A percentile compares a stretch with the other conserved stretches of the same genome.
Conservation (phyloP, 495 filamentous ascomycete species). For the Neurospora tetraspora region DNA sequence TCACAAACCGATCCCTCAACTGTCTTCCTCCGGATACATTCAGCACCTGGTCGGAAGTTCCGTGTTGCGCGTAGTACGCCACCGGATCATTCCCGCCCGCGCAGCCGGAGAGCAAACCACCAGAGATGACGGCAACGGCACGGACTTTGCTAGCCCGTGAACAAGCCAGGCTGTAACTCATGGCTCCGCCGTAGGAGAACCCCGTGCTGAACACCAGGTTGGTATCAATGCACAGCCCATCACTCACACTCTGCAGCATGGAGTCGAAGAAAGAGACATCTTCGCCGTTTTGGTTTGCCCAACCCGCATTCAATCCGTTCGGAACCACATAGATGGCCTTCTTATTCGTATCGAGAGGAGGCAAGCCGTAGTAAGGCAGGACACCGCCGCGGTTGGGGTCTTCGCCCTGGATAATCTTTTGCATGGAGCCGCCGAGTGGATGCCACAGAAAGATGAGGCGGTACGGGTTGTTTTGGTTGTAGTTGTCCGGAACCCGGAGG, state of each 20-base stretch:
- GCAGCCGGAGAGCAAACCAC: slow-evolving; percentile 24
- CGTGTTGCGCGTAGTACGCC: slow-evolving; percentile 37
- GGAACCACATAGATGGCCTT: slow-evolving; percentile 34
- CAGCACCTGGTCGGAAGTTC: slow-evolving; percentile 29
- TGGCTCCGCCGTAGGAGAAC: slow-evolving; percentile 41
- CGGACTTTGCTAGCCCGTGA: slow-evolving; percentile 29
- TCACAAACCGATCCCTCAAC: slow-evolving; percentile 31
- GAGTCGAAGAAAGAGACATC: slow-evolving; percentile 34
- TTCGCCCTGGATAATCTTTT: slow-evolving; percentile 28
- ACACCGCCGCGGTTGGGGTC: slow-evolving; percentile 19
- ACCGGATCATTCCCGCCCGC: slow-evolving; percentile 32
- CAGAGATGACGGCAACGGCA: slow-evolving; percentile 36
- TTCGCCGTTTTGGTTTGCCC: slow-evolving; percentile 33
- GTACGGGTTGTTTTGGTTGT: slow-evolving; percentile 32
- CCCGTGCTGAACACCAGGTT: slow-evolving; percentile 37
- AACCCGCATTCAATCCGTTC: slow-evolving; percentile 33
- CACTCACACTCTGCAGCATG: slow-evolving; percentile 27
- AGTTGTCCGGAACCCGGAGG: slow-evolving; percentile 31
- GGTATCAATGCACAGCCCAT: slow-evolving; percentile 35
- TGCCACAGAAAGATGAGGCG: slow-evolving; percentile 35
- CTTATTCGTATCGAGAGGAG: slow-evolving; percentile 25
- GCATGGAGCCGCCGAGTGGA: slow-evolving; percentile 27
- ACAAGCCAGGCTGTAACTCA: slow-evolving; percentile 41
- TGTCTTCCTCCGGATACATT: slow-evolving; percentile 23
- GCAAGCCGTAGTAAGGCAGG: slow-evolving; percentile 33